Evolutionary conservation across 2,329 filamentous ascomycete genomes (phyloP).

Genomic region (Fusarium chaquense): DNA sequence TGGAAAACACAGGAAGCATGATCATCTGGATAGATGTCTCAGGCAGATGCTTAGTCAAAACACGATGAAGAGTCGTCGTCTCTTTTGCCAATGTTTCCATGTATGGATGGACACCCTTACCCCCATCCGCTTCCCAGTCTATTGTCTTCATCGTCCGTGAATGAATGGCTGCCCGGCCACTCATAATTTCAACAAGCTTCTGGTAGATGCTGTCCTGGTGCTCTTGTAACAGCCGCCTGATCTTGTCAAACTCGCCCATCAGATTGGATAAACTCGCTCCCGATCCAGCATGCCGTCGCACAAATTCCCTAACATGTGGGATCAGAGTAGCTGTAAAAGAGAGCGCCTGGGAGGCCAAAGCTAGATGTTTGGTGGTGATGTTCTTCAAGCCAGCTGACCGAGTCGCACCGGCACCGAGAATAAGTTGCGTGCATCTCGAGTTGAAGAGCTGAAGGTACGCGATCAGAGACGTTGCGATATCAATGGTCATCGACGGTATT

Average conservation of each 20-base stretch:
- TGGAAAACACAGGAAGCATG: conserved; percentile 85
- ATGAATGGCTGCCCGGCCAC: conserved; percentile 77
- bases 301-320: conserved; percentile 91
- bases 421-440: conserved; percentile 94
- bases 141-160: conserved; percentile 80
- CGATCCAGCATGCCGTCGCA: conserved; percentile 77
- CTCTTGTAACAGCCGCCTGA: conserved; percentile 85
- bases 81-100: conserved; percentile 92
- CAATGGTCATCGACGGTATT: conserved; percentile 89
- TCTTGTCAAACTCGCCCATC: conserved; percentile 89
- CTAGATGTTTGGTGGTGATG: conserved; percentile 95
- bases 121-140: conserved; percentile 73
- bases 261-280: conserved; percentile 66
- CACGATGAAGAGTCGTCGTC: conserved; percentile 84
- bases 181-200: conserved; percentile 94
- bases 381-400: conserved; percentile 91
- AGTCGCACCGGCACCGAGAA: conserved; percentile 93
- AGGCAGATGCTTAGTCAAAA: conserved; percentile 83
- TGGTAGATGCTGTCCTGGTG: conserved; percentile 92
- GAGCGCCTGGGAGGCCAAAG: conserved; percentile 88
- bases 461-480: conserved; percentile 82
- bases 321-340: conserved; percentile 89
- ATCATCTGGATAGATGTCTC: conserved; percentile 83
- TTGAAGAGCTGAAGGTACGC: conserved; percentile 95
- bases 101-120: conserved; percentile 69